Evolutionary conservation across 2,329 filamentous ascomycete genomes (phyloP), one percentile per base, ranked within the genome.

Genomic region (Penicillium sp.): DNA sequence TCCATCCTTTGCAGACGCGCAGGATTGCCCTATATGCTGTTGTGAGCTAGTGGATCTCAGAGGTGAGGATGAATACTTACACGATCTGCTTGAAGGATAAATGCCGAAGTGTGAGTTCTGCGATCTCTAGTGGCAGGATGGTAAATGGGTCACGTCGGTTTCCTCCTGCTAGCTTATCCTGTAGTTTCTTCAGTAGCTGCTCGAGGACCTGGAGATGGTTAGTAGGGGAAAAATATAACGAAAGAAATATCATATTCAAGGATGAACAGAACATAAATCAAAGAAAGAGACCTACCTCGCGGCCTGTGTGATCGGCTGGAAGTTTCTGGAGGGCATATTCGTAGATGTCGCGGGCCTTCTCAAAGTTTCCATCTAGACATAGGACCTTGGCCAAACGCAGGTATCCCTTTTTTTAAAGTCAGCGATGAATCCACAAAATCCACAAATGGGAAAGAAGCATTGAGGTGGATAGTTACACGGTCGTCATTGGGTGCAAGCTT

Each of bases 1-100:
- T 72, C 84, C 84, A 87, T 47, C 73, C 71, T 68, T 78, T 82
- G 38, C 79, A 85, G 3, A 87, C 84, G 8, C 81, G 77, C 44
- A 82, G 75, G 29, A 81, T 78, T 40, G 68, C 73, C 15, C 79
- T 80, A 23, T 50, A 13, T 31, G 16, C 36, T 16, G 21, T 34
- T 11, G 45, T 61, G 21, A 59, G 55, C 36, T 50, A 23, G 46
- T 29, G 3, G 2, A 34, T 29, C n/a, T n/a, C 9, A 29, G 9
- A 45, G 6, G 3, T 13, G 3, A 21, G 1, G 10, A 13, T 15
- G 11, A 1, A 23, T 9, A 65, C 71, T 55, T 74, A 81, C 71
- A 82, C 74, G 50, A 79, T 73, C 52, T 84, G 73, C 49, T 71
- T 74, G 66, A 86, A 84, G 31, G 74, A 70, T n/a, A 86, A 72